Evolutionary conservation across 352 stramenopile species (phyloP).

Genomic region (Phytophthora hybrid): DNA sequence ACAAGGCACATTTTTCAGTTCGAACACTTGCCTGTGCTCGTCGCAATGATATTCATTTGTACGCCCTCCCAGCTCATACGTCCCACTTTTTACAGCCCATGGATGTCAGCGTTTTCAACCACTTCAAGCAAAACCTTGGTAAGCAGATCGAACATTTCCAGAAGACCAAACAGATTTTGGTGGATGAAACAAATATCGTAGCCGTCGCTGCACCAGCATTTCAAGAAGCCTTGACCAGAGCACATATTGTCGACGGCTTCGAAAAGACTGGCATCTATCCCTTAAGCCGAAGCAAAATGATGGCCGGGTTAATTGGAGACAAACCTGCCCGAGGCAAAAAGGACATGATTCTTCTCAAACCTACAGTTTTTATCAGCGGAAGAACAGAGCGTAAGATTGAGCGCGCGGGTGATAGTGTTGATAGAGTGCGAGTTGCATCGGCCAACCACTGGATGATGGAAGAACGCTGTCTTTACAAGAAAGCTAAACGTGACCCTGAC

Average conservation of each 20-base stretch:
- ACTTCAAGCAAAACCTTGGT: not conserved
- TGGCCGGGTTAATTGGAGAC: not conserved
- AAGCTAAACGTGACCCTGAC: not conserved
- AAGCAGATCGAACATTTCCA: not conserved
- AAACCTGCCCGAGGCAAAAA: not conserved
- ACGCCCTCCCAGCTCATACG: not conserved
- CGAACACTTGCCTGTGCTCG: not conserved
- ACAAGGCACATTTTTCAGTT: not conserved
- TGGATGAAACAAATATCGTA: not conserved
- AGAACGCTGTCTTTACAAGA: not conserved
- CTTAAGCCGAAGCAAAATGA: not conserved
- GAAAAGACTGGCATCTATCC: not conserved
- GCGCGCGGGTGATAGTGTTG: not conserved
- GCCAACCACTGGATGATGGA: not conserved
- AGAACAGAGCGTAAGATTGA: not conserved
- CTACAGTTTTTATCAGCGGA: not conserved
- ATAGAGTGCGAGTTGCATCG: not conserved
- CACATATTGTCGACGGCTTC: not conserved
- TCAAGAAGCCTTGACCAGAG: not conserved
- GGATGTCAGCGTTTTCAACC: not conserved
- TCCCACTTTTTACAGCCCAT: not conserved
- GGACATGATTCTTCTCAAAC: not conserved
- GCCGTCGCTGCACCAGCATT: not conserved
- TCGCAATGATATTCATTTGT: not conserved
- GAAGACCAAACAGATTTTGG: not conserved